Base-by-base conservation (phyloP, 495 filamentous ascomycete genomes). In the Astrothelium macrocarpum region DNA sequence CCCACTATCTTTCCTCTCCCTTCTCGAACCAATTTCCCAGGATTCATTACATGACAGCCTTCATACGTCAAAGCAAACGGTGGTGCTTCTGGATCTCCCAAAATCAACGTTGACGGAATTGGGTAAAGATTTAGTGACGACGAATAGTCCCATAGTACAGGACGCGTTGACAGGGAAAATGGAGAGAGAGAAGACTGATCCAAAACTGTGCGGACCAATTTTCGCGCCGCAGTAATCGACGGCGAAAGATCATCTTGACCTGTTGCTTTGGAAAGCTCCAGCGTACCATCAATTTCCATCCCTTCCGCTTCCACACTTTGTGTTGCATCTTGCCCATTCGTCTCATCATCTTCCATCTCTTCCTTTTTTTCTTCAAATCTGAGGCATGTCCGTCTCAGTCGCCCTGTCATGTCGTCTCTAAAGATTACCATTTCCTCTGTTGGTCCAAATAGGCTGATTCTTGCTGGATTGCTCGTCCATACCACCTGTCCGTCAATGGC, bases 21-120 rank as follows among this genome's bases (percentile, higher is more conserved):
- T 4, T 79, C 75, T 0, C 86, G 84, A 56, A 91, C 76, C 49
- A 97, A 75, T 53, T 80, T 79, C 12, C 90, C 94, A 0, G 94
- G 94, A 71, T 98, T 98, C 84, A 98, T 88, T 1, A 96, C 93
- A 79, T 91, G 87, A 70, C 94, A 97, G 1, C 91, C 93, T 74
- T 96, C 91, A 70, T 97, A 97, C 20, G 88, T 94, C 49, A 96
- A 77, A 63, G 85, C 85, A 70, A 95, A 97, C 0, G 91, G 80
- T 49, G 87, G 84, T 28, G 85, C 85, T 39, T 92, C 88, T 3
- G 88, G 78, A 70, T 98, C 94, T 4, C 88, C 86, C 23, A 98
- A 74, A 26, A 96, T 83, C 67, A 97, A 68, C 0, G 87, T 84
- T 16, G 87, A 93, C 4, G 94, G 94, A 43, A 97, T 73, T 12